phyloP scores from a whole-genome alignment of 2,329 filamentous ascomycete species.

The Coniosporium tulheliwenetii region DNA sequence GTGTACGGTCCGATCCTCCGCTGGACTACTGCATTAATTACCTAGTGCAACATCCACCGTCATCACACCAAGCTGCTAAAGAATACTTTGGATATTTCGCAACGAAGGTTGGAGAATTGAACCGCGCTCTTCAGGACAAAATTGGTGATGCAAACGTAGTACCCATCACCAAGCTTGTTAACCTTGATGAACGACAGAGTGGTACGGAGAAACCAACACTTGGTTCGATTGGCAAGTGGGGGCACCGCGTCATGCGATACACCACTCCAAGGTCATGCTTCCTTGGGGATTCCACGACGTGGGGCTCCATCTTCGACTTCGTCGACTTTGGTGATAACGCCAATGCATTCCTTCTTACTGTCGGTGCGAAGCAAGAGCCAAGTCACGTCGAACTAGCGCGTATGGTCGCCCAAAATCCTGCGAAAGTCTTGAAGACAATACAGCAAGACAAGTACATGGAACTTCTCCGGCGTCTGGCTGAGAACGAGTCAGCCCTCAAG shows the following conservation, averaged over 20 bases:
- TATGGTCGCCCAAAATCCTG: conserved; percentile 71
- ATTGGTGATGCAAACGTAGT: conserved; percentile 55
- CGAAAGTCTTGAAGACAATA: conserved; percentile 63
- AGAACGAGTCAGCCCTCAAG: conserved; percentile 53
- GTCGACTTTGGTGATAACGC: conserved; percentile 83
- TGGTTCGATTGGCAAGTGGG: conserved; percentile 7
- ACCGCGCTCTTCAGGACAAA: conserved; percentile 40
- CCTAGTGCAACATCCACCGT: conserved; percentile 57
- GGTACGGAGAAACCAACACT: conserved; percentile 22
- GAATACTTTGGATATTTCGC: conserved; percentile 74
- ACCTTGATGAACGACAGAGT: conserved; percentile 7
- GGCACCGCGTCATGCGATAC: conserved; percentile 26
- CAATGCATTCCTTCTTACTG: conserved; percentile 75
- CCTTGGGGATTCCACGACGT: conserved; percentile 56
- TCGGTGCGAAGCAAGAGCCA: conserved; percentile 83
- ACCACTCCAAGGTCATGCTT: conserved; percentile 64
- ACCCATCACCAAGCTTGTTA: conserved; percentile 35
- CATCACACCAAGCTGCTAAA: conserved; percentile 47
- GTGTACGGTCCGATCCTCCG: conserved; percentile 66
- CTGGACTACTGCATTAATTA: conserved; percentile 62
- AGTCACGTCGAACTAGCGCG: conserved; percentile 72
- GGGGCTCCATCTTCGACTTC: conserved; percentile 89
- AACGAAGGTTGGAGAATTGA: conserved; percentile 54
- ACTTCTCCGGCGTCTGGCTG: conserved; percentile 65
- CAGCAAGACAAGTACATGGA: conserved; percentile 78